Base-by-base conservation (phyloP, 208 protist genomes). In the Porcisia hertigi region DNA sequence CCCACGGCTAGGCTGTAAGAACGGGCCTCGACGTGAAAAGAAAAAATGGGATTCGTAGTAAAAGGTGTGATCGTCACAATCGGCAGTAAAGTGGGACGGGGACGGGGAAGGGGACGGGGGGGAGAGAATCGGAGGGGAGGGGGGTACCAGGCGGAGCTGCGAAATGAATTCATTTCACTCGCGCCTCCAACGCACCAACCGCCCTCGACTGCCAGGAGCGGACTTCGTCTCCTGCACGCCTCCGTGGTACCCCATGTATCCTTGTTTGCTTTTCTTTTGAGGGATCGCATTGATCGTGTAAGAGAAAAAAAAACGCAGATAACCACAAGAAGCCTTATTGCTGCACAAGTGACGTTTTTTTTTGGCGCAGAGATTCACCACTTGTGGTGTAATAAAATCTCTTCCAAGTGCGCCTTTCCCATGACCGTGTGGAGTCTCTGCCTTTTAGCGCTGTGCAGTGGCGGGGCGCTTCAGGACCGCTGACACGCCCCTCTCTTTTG, bases 371-470 rank as follows among this genome's bases (percentile, higher is more conserved):
- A 6, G 6, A 47, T 25, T 11, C 8, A 67, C 20, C 30, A 14
- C 30, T 30, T 30, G 6, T 49, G 1, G 3, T 67, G 11, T 2
- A 45, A 67, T 0, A 25, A 39, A 49, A 41, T 8, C 53, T 0
- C 39, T 53, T 34, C 25, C 14, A 59, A 43, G 41, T 2, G 4
- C 36, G 23, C n/a, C 0, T 6, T 53, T 30, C 47, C 47, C n/a
- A 23, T 18, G 34, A 34, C 7, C 6, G 2, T 36, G 2, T 1
- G n/a, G 36, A 1, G n/a, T 18, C 53, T 30, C 30, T 39, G 18
- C 9, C 20, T 36, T 16, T 65, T 45, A 71, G 39, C 34, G 72
- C 7, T 74, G 72, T 1, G 72, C 66, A 7, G 77, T 77, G 57
- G 72, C 75, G 12, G 73, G 72, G 3, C 72, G 66, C n/a, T 54